Percentiles rank a stretch among this genome's conserved stretches.
Conservation (phyloP, 177 flowering plant genomes). For the Vitis hybrid region DNA sequence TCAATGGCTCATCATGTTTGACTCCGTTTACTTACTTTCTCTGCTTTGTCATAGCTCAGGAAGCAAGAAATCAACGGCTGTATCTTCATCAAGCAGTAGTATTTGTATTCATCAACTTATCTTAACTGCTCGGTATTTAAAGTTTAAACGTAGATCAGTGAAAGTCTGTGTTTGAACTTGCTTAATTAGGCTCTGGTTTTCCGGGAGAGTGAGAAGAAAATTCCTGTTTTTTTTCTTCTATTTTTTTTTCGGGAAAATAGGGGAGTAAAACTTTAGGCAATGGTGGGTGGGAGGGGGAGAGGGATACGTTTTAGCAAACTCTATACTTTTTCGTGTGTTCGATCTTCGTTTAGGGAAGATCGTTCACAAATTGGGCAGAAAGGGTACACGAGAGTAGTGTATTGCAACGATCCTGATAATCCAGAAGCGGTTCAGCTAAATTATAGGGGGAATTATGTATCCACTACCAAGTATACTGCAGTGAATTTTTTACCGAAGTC, state of each 20-base stretch:
- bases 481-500: conserved; percentile 72
- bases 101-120: background rate
- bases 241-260: background rate
- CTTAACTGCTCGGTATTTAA: too few relatives aligned
- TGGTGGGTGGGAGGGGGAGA: conserved; percentile 30
- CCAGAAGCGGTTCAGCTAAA: conserved; percentile 44
- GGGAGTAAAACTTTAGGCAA: conserved; percentile 13
- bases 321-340: conserved; percentile 45
- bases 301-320: conserved; percentile 51
- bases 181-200: background rate
- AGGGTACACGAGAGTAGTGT: conserved; percentile 72
- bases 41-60: background rate
- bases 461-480: conserved; percentile 76
- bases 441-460: conserved; percentile 65
- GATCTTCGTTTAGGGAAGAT: conserved; percentile 26
- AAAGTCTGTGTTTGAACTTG: background rate
- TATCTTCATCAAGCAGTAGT: background rate
- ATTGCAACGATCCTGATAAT: conserved; percentile 68
- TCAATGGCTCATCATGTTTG: background rate
- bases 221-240: background rate
- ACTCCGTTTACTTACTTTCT: background rate
- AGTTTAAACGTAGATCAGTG: background rate
- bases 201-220: background rate
- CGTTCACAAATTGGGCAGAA: conserved; percentile 57
- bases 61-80: background rate